Conservation (phyloP, 2,329 filamentous ascomycete species). For the Claviceps paspali region DNA sequence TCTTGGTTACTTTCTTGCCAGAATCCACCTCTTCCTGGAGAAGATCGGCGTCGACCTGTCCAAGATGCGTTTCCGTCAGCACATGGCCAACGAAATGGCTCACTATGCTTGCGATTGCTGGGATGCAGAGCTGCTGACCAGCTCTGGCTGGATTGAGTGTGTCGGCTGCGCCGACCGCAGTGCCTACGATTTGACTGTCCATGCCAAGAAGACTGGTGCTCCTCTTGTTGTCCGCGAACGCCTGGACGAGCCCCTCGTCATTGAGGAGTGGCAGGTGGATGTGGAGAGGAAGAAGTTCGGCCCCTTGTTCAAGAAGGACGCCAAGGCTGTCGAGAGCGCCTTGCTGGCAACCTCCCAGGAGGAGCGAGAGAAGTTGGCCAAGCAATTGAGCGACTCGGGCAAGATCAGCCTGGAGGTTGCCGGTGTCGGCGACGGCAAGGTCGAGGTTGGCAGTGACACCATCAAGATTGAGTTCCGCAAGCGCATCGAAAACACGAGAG, state of each 20-base stretch:
- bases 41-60: constrained; percentile 74
- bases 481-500: constrained; percentile 66
- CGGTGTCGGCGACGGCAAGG: constrained; percentile 51
- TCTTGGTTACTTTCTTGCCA: constrained; percentile 88
- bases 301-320: constrained; percentile 88
- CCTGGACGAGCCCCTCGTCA: constrained; percentile 57
- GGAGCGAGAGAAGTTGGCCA: constrained; percentile 62
- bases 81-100: constrained; percentile 67
- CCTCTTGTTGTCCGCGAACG: constrained; percentile 74
- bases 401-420: constrained; percentile 66
- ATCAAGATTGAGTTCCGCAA: constrained; percentile 74
- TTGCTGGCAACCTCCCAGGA: constrained; percentile 65
- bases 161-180: constrained; percentile 93
- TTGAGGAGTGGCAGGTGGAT: constrained; percentile 80
- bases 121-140: constrained; percentile 87
- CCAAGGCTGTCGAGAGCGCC: constrained; percentile 68
- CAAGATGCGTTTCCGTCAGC: constrained; percentile 92
- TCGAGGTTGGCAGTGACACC: constrained; percentile 64
- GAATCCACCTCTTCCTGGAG: constrained; percentile 80
- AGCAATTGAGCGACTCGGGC: constrained; percentile 56
- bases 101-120: constrained; percentile 97
- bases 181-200: constrained; percentile 85
- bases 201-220: constrained; percentile 82
- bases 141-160: constrained; percentile 95
- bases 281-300: constrained; percentile 94